Percentiles rank a stretch among this genome's conserved stretches.
These are phyloP conservation scores for Stygiomarasmius scandens DNA, from an alignment of 1,284 basidiomycete species.

Conservation along the genomic window DNA sequence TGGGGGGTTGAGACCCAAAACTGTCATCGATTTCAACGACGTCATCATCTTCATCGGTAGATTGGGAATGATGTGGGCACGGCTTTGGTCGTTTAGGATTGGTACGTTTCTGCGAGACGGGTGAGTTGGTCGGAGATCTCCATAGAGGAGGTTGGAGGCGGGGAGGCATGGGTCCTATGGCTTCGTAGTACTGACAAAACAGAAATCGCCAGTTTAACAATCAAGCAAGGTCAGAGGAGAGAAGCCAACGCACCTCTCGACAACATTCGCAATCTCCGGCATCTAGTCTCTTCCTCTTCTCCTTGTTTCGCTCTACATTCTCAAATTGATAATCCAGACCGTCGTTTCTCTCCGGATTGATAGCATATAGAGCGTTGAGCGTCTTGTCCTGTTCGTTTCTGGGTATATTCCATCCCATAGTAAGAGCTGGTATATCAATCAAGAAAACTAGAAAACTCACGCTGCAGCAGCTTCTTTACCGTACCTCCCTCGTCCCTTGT, in stretches of 20 bases:
- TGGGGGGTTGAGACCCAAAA: neutral
- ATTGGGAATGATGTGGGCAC: conserved; percentile 18
- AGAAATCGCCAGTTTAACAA: conserved; percentile 1
- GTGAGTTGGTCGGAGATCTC: conserved; percentile 56
- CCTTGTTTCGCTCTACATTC: conserved; percentile 73
- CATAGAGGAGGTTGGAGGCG: conserved; percentile 70
- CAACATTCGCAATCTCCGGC: conserved; percentile 87
- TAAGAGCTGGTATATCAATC: neutral
- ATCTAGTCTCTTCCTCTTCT: conserved; percentile 67
- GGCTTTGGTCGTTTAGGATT: neutral
- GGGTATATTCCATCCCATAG: neutral
- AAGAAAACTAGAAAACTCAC: neutral
- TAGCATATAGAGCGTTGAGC: conserved; percentile 68
- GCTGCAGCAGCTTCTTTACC: conserved; percentile 28
- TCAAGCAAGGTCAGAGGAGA: neutral
- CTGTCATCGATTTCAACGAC: conserved; percentile 5
- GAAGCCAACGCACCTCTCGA: conserved; percentile 60
- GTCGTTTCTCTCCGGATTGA: conserved; percentile 67
- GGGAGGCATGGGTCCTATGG: conserved; percentile 68
- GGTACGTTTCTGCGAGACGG: conserved; percentile 26
- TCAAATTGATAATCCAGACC: conserved; percentile 74
- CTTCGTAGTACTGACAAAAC: conserved; percentile 73
- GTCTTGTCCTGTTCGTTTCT: conserved; percentile 34
- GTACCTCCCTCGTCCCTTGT: conserved; percentile 55
- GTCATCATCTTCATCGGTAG: conserved; percentile 15